Percentiles rank a stretch among this genome's conserved stretches.
Conservation (phyloP, 2,329 filamentous ascomycete genomes). For the Colletotrichum spinosum region DNA sequence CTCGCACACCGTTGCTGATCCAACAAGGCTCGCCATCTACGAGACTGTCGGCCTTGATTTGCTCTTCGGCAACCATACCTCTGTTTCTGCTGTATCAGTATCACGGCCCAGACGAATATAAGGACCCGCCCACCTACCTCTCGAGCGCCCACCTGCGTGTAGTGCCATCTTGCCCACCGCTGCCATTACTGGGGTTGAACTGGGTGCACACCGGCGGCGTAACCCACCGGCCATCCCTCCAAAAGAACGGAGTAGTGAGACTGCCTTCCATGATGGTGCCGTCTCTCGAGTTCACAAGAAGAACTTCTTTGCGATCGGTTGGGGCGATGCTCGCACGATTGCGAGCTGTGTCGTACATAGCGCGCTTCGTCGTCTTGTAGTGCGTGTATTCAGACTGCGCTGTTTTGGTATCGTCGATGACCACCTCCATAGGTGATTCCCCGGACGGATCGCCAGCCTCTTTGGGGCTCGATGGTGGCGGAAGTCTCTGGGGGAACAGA, state of each 20-base stretch:
- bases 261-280: slow-evolving; percentile 86
- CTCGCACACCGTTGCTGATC: slow-evolving; percentile 89
- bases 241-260: slow-evolving; percentile 85
- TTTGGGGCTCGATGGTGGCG: slow-evolving; percentile 52
- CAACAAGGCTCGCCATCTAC: slow-evolving; percentile 82
- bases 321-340: slow-evolving; percentile 66
- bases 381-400: slow-evolving; percentile 75
- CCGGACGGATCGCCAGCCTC: slow-evolving; percentile 43
- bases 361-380: slow-evolving; percentile 85
- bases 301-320: slow-evolving; percentile 73
- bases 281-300: slow-evolving; percentile 73
- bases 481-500: slow-evolving; percentile 68
- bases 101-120: background rate
- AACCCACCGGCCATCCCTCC: slow-evolving; percentile 78
- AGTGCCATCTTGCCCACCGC: slow-evolving; percentile 86
- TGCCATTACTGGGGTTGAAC: slow-evolving; percentile 55
- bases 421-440: slow-evolving; percentile 53
- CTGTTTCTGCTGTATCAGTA: slow-evolving; percentile 46
- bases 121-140: slow-evolving; percentile 54
- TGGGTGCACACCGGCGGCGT: slow-evolving; percentile 74
- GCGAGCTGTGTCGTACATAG: slow-evolving; percentile 78
- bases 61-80: slow-evolving; percentile 73
- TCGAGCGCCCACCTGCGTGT: slow-evolving; percentile 86
- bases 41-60: slow-evolving; percentile 70
- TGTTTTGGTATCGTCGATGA: slow-evolving; percentile 57